Percentiles rank a stretch among this genome's conserved stretches.
Conservation (phyloP, 768 basidiomycete genomes). For the Mycena albidolilacea region DNA sequence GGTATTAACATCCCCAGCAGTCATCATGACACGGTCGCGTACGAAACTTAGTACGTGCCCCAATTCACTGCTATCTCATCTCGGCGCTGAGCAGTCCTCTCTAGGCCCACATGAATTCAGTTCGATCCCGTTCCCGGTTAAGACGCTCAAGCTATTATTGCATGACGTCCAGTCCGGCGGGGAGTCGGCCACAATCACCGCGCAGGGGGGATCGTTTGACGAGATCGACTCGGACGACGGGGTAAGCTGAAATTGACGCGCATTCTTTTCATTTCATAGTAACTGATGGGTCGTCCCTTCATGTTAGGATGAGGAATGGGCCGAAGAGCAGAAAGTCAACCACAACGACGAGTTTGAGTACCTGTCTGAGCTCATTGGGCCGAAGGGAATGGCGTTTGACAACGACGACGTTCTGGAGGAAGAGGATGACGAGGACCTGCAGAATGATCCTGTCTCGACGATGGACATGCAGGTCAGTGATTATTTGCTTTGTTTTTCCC, state of each 20-base stretch:
- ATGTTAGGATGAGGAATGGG: slow-evolving; percentile 91
- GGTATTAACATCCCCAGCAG: slow-evolving; percentile 57
- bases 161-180: slow-evolving; percentile 87
- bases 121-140: slow-evolving; percentile 89
- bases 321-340: slow-evolving; percentile 83
- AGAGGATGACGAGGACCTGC: slow-evolving; percentile 90
- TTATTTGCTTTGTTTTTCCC: not conserved
- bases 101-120: slow-evolving; percentile 91
- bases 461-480: slow-evolving; percentile 82
- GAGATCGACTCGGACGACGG: slow-evolving; percentile 86
- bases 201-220: slow-evolving; percentile 59
- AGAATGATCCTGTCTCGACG: slow-evolving; percentile 87
- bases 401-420: slow-evolving; percentile 83
- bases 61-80: slow-evolving; percentile 25
- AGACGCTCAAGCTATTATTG: slow-evolving; percentile 91
- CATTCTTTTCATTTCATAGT: slow-evolving; percentile 17
- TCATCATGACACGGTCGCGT: slow-evolving; percentile 96
- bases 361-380: slow-evolving; percentile 87
- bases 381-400: slow-evolving; percentile 80
- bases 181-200: slow-evolving; percentile 77
- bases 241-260: slow-evolving; percentile 55
- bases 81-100: slow-evolving; percentile 40
- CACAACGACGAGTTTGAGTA: slow-evolving; percentile 84
- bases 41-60: slow-evolving; percentile 83
- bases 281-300: slow-evolving; percentile 19